Conservation (phyloP, 495 filamentous ascomycete species). For the Tuber borchii region DNA sequence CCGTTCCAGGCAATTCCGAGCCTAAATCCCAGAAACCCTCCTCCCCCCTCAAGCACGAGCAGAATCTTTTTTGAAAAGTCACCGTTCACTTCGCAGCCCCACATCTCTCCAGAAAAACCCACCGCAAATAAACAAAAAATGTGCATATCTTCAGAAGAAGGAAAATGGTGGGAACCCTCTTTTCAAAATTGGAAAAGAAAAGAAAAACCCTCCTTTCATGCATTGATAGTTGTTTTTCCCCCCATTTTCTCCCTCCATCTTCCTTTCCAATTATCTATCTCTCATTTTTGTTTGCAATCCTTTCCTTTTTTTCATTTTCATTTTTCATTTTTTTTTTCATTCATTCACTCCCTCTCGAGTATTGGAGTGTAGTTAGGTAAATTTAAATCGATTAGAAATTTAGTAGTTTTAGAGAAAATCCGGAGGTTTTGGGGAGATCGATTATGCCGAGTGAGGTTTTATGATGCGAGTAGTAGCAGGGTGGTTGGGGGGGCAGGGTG, state of each 20-base stretch:
- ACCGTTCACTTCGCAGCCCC: background rate
- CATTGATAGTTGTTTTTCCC: background rate
- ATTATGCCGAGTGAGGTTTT: background rate
- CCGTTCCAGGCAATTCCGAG: background rate
- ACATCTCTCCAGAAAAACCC: background rate
- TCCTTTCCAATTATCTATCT: background rate
- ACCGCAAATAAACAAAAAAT: background rate
- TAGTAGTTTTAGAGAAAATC: background rate
- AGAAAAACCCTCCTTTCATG: background rate
- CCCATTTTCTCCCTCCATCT: background rate
- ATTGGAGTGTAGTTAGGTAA: background rate
- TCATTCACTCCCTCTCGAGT: background rate
- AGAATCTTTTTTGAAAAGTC: background rate
- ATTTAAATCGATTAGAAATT: background rate
- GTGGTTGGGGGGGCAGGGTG: background rate
- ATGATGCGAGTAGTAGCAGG: background rate
- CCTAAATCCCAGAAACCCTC: background rate
- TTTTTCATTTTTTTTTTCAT: too few relatives aligned
- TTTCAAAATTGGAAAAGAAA: background rate
- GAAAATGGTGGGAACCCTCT: too few relatives aligned
- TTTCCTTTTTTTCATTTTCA: background rate
- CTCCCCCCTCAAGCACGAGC: background rate
- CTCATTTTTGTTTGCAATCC: background rate
- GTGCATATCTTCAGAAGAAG: background rate
- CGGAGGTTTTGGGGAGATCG: background rate